Evolutionary conservation across 129 eudicot genomes (phyloP).

Genomic region (Helichrysum umbraculigerum): DNA sequence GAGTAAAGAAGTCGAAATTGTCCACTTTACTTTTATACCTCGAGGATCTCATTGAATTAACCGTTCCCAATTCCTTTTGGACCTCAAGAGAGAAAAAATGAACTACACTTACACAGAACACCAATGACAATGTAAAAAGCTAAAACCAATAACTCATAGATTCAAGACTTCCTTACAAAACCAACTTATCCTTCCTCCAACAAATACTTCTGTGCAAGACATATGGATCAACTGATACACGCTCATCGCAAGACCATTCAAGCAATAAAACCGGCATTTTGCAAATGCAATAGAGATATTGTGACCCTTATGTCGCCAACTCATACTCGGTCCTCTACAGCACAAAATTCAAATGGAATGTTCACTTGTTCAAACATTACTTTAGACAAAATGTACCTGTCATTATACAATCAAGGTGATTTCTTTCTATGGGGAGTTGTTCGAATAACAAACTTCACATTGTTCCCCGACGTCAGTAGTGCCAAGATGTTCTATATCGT

Average conservation of each 20-base stretch:
- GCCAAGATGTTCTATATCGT: background rate
- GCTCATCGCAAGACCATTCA: background rate
- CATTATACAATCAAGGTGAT: conserved; percentile 1
- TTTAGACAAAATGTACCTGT: background rate
- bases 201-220: too few species aligned
- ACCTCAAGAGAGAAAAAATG: too few species aligned
- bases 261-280: background rate
- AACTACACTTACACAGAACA: too few species aligned
- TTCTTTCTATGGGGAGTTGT: background rate
- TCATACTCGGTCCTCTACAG: conserved; percentile 1
- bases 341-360: background rate
- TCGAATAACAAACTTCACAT: background rate
- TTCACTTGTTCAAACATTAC: background rate
- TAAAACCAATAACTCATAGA: too few species aligned
- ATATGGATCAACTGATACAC: too few species aligned
- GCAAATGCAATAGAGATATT: background rate
- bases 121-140: too few species aligned
- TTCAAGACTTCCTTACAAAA: too few species aligned
- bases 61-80: too few species aligned
- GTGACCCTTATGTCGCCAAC: background rate
- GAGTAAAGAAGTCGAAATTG: too few species aligned
- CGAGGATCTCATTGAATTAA: too few species aligned
- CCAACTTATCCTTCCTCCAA: too few species aligned
- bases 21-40: too few species aligned
- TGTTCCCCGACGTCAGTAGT: background rate